A percentile compares a stretch with the other conserved stretches of the same genome.
phyloP scores from a whole-genome alignment of 257 asterid genomes.

The Penstemon barbatus region DNA sequence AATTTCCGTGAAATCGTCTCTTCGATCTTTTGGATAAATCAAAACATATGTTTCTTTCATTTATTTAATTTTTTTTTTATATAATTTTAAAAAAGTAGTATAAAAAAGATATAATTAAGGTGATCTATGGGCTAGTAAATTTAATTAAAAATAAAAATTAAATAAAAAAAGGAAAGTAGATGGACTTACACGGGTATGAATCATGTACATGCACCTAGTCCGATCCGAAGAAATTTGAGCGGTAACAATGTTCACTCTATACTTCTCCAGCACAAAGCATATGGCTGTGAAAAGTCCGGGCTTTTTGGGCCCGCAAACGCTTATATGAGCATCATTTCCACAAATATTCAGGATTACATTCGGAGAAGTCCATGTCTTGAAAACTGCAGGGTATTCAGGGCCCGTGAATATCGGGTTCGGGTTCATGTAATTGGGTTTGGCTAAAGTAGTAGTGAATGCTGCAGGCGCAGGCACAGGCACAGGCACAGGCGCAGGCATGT shows the following conservation, averaged over 20 bases:
- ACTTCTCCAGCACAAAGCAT: conserved; percentile 55
- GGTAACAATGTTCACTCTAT: conserved; percentile 50
- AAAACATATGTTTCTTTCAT: too few species aligned
- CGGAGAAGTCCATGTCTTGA: conserved; percentile 59
- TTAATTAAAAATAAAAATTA: background rate
- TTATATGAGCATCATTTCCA: conserved; percentile 65
- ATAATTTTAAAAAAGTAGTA: too few species aligned
- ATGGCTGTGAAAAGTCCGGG: conserved; percentile 45
- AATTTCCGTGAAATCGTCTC: too few species aligned
- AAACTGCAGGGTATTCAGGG: conserved; percentile 30
- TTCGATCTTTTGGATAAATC: too few species aligned
- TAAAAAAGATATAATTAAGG: too few species aligned
- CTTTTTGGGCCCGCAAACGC: conserved; percentile 44
- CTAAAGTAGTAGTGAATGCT: background rate
- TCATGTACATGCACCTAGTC: conserved; percentile 45
- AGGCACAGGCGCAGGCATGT: too few species aligned
- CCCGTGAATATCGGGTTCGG: conserved; percentile 23
- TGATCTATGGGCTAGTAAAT: too few species aligned
- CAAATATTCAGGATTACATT: conserved; percentile 48
- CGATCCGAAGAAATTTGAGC: conserved; percentile 46
- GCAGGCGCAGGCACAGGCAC: too few species aligned
- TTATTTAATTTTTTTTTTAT: too few species aligned
- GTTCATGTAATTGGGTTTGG: background rate
- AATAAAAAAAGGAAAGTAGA: background rate
- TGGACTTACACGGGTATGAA: conserved; percentile 57